A percentile compares a stretch with the other conserved stretches of the same genome.
Evolutionary conservation across 805 yeast species (phyloP).

Genomic region (Spathaspora boniae): DNA sequence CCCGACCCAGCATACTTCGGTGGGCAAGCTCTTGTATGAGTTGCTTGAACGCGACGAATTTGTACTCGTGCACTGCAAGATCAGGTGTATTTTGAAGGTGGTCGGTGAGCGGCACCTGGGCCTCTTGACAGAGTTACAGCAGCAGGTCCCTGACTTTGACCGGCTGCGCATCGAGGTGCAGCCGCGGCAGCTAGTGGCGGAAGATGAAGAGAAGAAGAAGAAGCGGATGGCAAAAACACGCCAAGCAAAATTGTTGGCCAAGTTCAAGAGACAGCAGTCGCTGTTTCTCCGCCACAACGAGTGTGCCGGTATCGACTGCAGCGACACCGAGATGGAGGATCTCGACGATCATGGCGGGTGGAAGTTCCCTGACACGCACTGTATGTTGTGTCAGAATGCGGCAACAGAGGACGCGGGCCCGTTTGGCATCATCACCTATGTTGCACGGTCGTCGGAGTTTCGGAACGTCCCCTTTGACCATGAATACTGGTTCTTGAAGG

Average conservation of each 20-base stretch:
- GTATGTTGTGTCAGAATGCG: slow-evolving; percentile 81
- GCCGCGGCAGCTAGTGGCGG: slow-evolving; percentile 14
- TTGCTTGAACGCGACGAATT: slow-evolving; percentile 41
- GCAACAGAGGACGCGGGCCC: slow-evolving; percentile 59
- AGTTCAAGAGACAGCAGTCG: slow-evolving; percentile 74
- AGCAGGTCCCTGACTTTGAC: slow-evolving; percentile 23
- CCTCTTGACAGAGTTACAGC: slow-evolving; percentile 16
- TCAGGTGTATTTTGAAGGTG: slow-evolving; percentile 50
- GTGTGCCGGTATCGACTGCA: slow-evolving; percentile 13
- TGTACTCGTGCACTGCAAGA: slow-evolving; percentile 46
- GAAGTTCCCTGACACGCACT: slow-evolving; percentile 70
- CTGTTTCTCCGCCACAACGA: slow-evolving; percentile 62
- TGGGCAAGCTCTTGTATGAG: slow-evolving; percentile 33
- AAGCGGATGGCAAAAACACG: slow-evolving; percentile 68
- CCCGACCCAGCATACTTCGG: slow-evolving; percentile 31
- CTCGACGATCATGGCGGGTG: slow-evolving; percentile 40
- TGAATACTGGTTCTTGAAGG: slow-evolving; percentile 61
- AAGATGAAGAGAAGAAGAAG: slow-evolving; percentile 51
- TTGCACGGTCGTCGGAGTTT: slow-evolving; percentile 56
- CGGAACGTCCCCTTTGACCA: slow-evolving; percentile 63
- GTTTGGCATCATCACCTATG: slow-evolving; percentile 70
- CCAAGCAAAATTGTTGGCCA: slow-evolving; percentile 68
- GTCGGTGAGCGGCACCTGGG: slow-evolving; percentile 23
- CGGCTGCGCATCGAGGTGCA: slow-evolving; percentile 17
- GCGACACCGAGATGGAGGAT: slow-evolving; percentile 44